Conservation (phyloP, 768 basidiomycete species). For the Dacryopinax primogenitus region DNA sequence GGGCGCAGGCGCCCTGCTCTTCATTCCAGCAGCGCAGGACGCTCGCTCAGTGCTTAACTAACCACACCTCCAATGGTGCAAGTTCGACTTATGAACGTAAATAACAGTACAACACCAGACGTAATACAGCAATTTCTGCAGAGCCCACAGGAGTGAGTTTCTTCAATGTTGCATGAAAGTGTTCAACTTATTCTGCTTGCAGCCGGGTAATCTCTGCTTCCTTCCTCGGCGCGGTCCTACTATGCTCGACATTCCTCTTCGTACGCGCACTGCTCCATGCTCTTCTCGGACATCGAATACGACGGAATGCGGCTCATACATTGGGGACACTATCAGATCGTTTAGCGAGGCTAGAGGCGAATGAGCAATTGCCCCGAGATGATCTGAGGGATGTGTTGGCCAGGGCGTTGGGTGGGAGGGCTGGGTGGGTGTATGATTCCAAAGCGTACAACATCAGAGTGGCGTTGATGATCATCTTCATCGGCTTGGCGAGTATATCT, state of each 20-base stretch:
- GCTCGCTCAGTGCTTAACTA: neutral
- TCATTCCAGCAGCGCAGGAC: constrained; percentile 6
- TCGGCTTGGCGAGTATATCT: neutral
- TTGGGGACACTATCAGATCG: neutral
- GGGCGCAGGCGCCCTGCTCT: constrained; percentile 3
- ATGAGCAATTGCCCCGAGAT: constrained; percentile 31
- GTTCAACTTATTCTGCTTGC: neutral
- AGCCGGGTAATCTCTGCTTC: neutral
- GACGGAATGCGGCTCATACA: neutral
- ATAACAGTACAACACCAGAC: neutral
- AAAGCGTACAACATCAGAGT: neutral
- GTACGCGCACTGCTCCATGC: neutral
- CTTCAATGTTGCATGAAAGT: neutral
- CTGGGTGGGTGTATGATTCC: neutral
- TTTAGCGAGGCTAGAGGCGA: neutral
- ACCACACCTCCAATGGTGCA: neutral
- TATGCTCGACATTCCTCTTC: neutral
- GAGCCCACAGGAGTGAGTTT: neutral
- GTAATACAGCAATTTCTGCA: neutral
- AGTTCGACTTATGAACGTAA: neutral
- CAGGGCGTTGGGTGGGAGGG: neutral
- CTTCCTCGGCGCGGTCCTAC: neutral
- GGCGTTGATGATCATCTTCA: neutral
- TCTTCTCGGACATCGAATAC: neutral
- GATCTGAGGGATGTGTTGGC: constrained; percentile 7